Evolutionary conservation across 225 moss, liverwort and hornwort species (phyloP).

Genomic region (Thuidium tamariscinum): DNA sequence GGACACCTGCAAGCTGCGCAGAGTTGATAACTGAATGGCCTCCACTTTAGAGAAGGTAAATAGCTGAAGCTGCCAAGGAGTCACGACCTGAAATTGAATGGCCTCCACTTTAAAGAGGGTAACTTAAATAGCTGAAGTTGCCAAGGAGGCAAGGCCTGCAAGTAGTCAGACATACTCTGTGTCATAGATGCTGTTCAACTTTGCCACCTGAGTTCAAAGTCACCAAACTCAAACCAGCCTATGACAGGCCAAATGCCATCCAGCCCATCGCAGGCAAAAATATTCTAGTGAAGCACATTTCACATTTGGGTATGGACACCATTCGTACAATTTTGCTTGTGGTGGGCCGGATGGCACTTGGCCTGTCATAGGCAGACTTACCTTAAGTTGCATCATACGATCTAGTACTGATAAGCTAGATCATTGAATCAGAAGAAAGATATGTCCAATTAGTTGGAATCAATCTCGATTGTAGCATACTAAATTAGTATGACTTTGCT

Average conservation of each 20-base stretch:
- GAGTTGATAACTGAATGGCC: slow-evolving; percentile 44
- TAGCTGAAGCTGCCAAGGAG: slow-evolving; percentile 8
- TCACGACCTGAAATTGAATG: no score
- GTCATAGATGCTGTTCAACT: not conserved
- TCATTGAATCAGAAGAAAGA: not conserved
- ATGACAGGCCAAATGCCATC: no score
- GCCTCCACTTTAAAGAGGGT: no score
- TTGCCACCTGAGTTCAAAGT: slow-evolving; percentile 23
- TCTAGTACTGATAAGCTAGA: not conserved
- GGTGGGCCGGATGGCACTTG: no score
- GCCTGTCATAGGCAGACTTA: no score
- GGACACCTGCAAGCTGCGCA: slow-evolving; percentile 32
- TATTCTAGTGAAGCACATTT: no score
- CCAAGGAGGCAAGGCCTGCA: no score
- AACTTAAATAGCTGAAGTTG: no score
- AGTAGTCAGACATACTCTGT: not conserved
- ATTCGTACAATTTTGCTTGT: no score
- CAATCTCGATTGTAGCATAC: not conserved
- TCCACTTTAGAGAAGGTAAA: slow-evolving; percentile 19
- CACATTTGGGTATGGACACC: no score
- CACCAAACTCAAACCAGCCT: no score
- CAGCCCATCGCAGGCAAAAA: no score
- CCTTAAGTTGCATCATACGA: not conserved
- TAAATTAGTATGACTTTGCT: not conserved
- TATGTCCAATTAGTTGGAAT: not conserved